A percentile compares a stretch with the other conserved stretches of the same genome.
Evolutionary conservation across 306 rosid genomes (phyloP).

Genomic region (Begonia loranthoides): DNA sequence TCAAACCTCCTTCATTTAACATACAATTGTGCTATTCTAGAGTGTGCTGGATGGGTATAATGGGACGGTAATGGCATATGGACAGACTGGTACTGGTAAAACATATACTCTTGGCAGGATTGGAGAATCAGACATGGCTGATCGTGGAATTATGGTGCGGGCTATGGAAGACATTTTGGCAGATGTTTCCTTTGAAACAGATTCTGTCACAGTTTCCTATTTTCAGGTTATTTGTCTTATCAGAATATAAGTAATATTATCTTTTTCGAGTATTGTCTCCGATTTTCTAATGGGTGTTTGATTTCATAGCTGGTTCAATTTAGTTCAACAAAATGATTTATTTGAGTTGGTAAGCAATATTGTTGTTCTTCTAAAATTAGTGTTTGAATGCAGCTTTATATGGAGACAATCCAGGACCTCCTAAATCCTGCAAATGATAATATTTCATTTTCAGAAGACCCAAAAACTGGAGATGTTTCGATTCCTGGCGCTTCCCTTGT

Average conservation of each 20-base stretch:
- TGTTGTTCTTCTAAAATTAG: too few relatives aligned
- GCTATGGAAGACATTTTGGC: conserved; percentile 87
- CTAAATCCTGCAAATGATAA: conserved; percentile 81
- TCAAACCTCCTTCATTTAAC: too few relatives aligned
- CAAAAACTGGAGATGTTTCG: conserved; percentile 84
- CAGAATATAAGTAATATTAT: too few relatives aligned
- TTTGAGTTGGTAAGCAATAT: too few relatives aligned
- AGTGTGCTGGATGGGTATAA: too few relatives aligned
- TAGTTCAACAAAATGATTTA: too few relatives aligned
- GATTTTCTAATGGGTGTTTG: too few relatives aligned
- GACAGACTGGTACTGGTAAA: conserved; percentile 78
- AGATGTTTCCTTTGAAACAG: conserved; percentile 48
- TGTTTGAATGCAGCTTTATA: conserved; percentile 22
- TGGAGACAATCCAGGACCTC: conserved; percentile 83
- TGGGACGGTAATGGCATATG: too few relatives aligned
- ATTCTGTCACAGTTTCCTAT: conserved; percentile 67
- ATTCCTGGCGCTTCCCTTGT: conserved; percentile 71
- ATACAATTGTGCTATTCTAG: too few relatives aligned
- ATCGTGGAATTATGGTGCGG: conserved; percentile 92
- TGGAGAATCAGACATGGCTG: conserved; percentile 89
- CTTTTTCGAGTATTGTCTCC: too few relatives aligned
- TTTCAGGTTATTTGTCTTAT: conserved; percentile 42
- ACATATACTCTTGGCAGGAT: conserved; percentile 30
- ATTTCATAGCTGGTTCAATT: too few relatives aligned
- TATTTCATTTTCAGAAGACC: conserved; percentile 72